Percentiles rank a stretch among this genome's conserved stretches.
Conservation (phyloP, 768 basidiomycete genomes). For the Tylopilus intermedius region DNA sequence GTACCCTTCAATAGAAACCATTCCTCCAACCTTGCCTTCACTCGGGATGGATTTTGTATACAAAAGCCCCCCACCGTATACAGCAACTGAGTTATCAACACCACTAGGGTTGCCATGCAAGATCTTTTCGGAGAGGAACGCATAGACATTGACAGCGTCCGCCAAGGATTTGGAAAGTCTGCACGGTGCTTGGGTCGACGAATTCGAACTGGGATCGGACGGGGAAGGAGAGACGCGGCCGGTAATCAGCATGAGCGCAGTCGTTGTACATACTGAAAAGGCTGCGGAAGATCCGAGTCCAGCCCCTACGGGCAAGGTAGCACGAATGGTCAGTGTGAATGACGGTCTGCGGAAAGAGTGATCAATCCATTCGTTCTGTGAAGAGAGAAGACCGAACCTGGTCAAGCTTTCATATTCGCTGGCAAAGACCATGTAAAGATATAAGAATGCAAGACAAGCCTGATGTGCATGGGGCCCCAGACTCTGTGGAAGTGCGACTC, state of each 20-base stretch:
- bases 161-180: slow-evolving; percentile 61
- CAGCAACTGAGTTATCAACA: slow-evolving; percentile 92
- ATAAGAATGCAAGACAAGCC: slow-evolving; percentile 76
- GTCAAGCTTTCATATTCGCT: slow-evolving; percentile 39
- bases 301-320: slow-evolving; percentile 89
- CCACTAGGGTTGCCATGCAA: slow-evolving; percentile 97
- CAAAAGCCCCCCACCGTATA: slow-evolving; percentile 87
- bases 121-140: slow-evolving; percentile 93
- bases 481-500: slow-evolving; percentile 32
- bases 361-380: slow-evolving; percentile 13
- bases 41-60: slow-evolving; percentile 67
- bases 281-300: slow-evolving; percentile 97
- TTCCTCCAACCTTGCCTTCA: slow-evolving; percentile 66
- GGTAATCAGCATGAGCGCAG: slow-evolving; percentile 73
- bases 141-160: slow-evolving; percentile 85
- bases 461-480: slow-evolving; percentile 36
- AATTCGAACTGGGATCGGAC: slow-evolving; percentile 7
- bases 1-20: slow-evolving; percentile 84
- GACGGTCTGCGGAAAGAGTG: slow-evolving; percentile 47
- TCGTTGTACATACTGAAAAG: slow-evolving; percentile 83
- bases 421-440: slow-evolving; percentile 80
- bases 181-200: slow-evolving; percentile 38
- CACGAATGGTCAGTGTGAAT: slow-evolving; percentile 76
- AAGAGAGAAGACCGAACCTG: slow-evolving; percentile 44
- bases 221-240: slow-evolving; percentile 58